phyloP scores from a whole-genome alignment of 2,329 filamentous ascomycete genomes.

The Boeremia exigua region DNA sequence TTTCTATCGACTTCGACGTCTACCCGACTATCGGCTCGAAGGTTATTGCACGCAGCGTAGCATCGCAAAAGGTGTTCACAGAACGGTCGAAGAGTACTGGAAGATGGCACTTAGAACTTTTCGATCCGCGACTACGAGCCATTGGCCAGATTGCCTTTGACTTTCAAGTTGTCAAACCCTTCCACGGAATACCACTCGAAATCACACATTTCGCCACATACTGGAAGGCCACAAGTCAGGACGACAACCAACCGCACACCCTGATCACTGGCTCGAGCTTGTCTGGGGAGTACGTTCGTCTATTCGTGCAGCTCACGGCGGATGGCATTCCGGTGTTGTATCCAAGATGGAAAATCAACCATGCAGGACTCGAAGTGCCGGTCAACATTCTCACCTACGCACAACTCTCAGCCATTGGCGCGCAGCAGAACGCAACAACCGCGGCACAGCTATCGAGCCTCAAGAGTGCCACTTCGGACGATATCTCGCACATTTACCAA shows the following conservation, averaged over 20 bases:
- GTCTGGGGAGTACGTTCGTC: constrained; percentile 90
- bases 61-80: constrained; percentile 84
- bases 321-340: constrained; percentile 88
- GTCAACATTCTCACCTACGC: constrained; percentile 78
- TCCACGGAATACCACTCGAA: constrained; percentile 87
- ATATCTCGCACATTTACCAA: constrained; percentile 68
- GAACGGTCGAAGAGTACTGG: constrained; percentile 76
- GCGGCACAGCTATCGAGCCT: constrained; percentile 33
- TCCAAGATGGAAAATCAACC: constrained; percentile 80
- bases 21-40: constrained; percentile 98
- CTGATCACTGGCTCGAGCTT: constrained; percentile 94
- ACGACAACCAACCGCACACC: constrained; percentile 82
- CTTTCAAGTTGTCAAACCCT: constrained; percentile 96
- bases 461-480: constrained; percentile 32
- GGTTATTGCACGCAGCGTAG: constrained; percentile 94
- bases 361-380: constrained; percentile 79
- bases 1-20: constrained; percentile 95
- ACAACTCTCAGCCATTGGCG: constrained; percentile 66
- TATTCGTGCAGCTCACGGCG: constrained; percentile 90
- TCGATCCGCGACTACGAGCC: constrained; percentile 86
- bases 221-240: constrained; percentile 97
- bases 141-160: constrained; percentile 95
- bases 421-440: constrained; percentile 36
- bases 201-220: constrained; percentile 99
- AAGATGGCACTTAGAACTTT: constrained; percentile 83